phyloP scores from a whole-genome alignment of 495 filamentous ascomycete genomes.

The Polyplosphaeria fusca region DNA sequence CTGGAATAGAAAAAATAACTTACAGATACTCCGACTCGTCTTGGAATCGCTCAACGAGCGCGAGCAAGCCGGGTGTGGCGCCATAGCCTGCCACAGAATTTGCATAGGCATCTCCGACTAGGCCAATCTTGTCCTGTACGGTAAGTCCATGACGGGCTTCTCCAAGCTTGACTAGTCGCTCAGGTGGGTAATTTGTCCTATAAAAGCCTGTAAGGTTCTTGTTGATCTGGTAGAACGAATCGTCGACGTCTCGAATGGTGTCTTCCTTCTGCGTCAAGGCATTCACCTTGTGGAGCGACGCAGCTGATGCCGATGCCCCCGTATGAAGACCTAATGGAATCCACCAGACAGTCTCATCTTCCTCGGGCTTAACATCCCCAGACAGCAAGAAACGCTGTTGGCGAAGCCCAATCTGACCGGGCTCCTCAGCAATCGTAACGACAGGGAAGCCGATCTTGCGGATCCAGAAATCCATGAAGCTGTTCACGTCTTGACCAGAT shows the following conservation, averaged over 20 bases:
- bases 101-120: conserved; percentile 88
- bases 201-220: conserved; percentile 86
- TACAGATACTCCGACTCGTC: conserved; percentile 76
- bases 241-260: conserved; percentile 67
- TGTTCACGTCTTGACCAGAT: conserved; percentile 80
- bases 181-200: conserved; percentile 82
- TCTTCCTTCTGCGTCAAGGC: conserved; percentile 75
- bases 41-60: conserved; percentile 75
- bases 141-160: conserved; percentile 67
- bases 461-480: conserved; percentile 92
- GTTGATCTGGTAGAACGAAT: conserved; percentile 90
- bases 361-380: conserved; percentile 77
- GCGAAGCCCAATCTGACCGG: conserved; percentile 72
- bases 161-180: conserved; percentile 73
- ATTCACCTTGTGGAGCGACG: conserved; percentile 51
- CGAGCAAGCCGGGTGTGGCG: conserved; percentile 71
- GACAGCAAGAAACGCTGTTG: conserved; percentile 87
- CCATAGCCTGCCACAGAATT: conserved; percentile 83
- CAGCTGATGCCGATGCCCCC: conserved; percentile 46
- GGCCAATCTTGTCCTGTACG: conserved; percentile 84
- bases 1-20: conserved; percentile 45
- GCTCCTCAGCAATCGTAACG: conserved; percentile 77
- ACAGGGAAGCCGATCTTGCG: conserved; percentile 91
- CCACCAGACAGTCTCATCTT: conserved; percentile 95
- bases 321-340: conserved; percentile 78